phyloP scores from a whole-genome alignment of 2,329 filamentous ascomycete genomes.

The Paraconiothyrium brasiliense region DNA sequence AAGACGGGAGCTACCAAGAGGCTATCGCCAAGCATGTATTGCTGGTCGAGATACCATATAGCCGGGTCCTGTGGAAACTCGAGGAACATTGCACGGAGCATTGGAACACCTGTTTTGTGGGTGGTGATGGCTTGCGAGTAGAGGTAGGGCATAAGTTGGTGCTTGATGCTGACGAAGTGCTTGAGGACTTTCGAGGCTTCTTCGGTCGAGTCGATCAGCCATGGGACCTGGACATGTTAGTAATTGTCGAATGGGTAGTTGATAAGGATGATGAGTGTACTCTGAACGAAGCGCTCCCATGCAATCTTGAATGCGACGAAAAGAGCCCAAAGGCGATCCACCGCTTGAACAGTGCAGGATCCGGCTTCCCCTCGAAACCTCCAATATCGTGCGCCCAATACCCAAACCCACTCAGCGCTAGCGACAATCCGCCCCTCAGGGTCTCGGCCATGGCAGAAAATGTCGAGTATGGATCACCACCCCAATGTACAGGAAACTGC shows the following conservation, averaged over 20 bases:
- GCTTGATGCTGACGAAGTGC: constrained; percentile 17
- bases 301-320: constrained; percentile 23
- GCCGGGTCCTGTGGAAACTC: constrained; percentile 16
- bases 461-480: constrained; percentile 24
- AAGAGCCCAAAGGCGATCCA: constrained; percentile 27
- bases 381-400: constrained; percentile 27
- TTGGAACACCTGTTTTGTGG: constrained; percentile 14
- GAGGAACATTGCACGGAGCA: constrained; percentile 18
- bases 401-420: constrained; percentile 24
- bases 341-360: constrained; percentile 26
- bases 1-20: constrained; percentile 19
- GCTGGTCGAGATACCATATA: constrained; percentile 17
- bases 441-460: constrained; percentile 27
- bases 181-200: constrained; percentile 17
- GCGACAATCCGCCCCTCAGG: constrained; percentile 22
- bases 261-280: background rate
- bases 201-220: constrained; percentile 22
- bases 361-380: constrained; percentile 24
- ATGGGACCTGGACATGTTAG: constrained; percentile 9
- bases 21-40: constrained; percentile 18
- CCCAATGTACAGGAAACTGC: constrained; percentile 25
- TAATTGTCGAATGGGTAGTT: background rate
- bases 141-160: constrained; percentile 20
- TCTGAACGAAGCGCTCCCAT: constrained; percentile 20
- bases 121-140: constrained; percentile 16